Conservation (phyloP, 495 filamentous ascomycete genomes). For the Clohesyomyces aquaticus region DNA sequence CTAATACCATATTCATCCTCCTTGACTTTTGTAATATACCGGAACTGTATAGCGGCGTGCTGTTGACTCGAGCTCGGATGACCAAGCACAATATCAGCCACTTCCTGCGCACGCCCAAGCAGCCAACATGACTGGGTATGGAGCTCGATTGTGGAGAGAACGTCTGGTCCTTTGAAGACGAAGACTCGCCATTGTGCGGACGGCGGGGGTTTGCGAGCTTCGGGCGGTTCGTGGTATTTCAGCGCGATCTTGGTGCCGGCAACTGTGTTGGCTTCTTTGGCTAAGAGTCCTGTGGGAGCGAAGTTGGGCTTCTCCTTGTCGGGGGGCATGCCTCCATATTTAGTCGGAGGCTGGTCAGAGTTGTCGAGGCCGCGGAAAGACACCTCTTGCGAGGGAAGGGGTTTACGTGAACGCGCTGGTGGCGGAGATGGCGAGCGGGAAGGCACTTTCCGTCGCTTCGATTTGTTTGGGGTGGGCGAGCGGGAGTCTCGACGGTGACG, state of each 20-base stretch:
- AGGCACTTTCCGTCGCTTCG: constrained; percentile 17
- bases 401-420: constrained; percentile 36
- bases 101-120: constrained; percentile 73
- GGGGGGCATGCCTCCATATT: constrained; percentile 28
- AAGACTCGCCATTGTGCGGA: constrained; percentile 86
- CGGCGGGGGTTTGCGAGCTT: constrained; percentile 82
- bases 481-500: constrained; percentile 1
- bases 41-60: constrained; percentile 93
- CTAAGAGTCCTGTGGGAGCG: constrained; percentile 75
- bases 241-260: constrained; percentile 69
- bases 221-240: constrained; percentile 94
- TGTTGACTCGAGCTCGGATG: constrained; percentile 93
- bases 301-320: constrained; percentile 79
- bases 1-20: constrained; percentile 84
- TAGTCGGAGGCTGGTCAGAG: constrained; percentile 19
- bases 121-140: constrained; percentile 83
- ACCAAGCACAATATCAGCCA: constrained; percentile 83
- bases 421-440: constrained; percentile 30
- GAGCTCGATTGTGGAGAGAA: constrained; percentile 80
- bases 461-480: constrained; percentile 7
- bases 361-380: constrained; percentile 43
- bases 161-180: constrained; percentile 82
- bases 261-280: constrained; percentile 85
- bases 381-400: constrained; percentile 46
- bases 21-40: constrained; percentile 68